Conservation (phyloP, 192 early-diverging fungal genomes). For the Phycomyces blakesleeanus region DNA sequence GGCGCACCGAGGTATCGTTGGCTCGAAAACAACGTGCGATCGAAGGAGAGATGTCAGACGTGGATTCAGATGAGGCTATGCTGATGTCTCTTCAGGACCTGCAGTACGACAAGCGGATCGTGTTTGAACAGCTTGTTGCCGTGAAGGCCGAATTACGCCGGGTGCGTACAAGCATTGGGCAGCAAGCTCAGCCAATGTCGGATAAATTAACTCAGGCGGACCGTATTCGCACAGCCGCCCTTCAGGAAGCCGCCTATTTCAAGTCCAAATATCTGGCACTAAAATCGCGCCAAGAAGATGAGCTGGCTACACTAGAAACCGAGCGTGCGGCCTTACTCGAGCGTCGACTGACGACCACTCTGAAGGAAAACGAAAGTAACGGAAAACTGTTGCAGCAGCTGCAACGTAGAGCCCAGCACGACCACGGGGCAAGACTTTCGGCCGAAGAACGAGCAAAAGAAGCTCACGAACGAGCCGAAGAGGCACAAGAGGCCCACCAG, state of each 20-base stretch:
- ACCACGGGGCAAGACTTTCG: conserved; percentile 36
- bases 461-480: conserved; percentile 44
- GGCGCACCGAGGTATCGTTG: conserved; percentile 35
- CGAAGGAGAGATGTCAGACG: conserved; percentile 16
- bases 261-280: conserved; percentile 49
- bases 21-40: conserved; percentile 16
- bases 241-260: conserved; percentile 54
- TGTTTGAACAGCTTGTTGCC: conserved; percentile 45
- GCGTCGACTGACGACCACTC: conserved; percentile 34
- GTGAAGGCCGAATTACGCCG: conserved; percentile 47
- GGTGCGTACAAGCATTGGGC: conserved; percentile 38
- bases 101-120: conserved; percentile 30
- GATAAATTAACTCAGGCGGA: conserved; percentile 47
- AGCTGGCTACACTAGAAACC: conserved; percentile 38
- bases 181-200: conserved; percentile 44
- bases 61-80: conserved; percentile 1
- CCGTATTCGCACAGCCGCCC: conserved; percentile 42
- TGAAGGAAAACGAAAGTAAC: conserved; percentile 37
- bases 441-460: conserved; percentile 46
- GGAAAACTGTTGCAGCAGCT: conserved; percentile 39
- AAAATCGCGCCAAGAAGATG: conserved; percentile 28
- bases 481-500: conserved; percentile 49
- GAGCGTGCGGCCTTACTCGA: conserved; percentile 42
- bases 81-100: conserved; percentile 4
- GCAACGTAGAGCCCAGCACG: conserved; percentile 44